Evolutionary conservation across 805 yeast species (phyloP), one percentile per base, ranked within the genome.

Genomic region (Hanseniaspora thailandica): DNA sequence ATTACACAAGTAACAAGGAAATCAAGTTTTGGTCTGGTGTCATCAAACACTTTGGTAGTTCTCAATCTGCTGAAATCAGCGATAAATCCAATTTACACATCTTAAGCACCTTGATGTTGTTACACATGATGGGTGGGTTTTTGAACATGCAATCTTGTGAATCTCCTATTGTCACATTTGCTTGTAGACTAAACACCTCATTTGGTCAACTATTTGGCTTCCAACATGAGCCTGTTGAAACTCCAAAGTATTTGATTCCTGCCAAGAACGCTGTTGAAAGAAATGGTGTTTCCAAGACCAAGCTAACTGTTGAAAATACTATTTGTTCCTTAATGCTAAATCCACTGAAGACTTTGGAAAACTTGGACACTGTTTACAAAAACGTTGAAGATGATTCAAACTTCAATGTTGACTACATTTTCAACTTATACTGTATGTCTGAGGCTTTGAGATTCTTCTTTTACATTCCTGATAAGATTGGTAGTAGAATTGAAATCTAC

Each of bases 381-480:
- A 28, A 8, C n/a, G 22, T 31, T n/a, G 6, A 34, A 31, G 41
- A 30, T 20, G 10, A 60, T 31, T 55, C 58, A 17, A 52, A 56
- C 6, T 47, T 56, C 15, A 55, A 50, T 31, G 41, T 52, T 8
- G 40, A 57, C 3, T 61, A 59, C 36, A 47, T 60, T 5, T 56
- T 59, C 30, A 60, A 64, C n/a, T 49, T 70, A 38, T 62, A 63
- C 35, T 61, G 71, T 38, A 63, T 68, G 13, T 66, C 68, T 2
- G 72, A 72, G 39, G 69, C 71, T 25, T 61, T 71, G 45, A 66
- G 65, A 57, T 57, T 65, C 4, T 67, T 66, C 36, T 65, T 68
- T 38, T 57, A 63, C 22, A 58, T 63, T 36, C 69, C 68, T 2
- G 58, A 63, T 17, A 58, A 65, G 34, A 59, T 58, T 17, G 56